These are phyloP conservation scores for Taphrina confusa DNA, from an alignment of 1,139 yeast species.

Conservation along the genomic window DNA sequence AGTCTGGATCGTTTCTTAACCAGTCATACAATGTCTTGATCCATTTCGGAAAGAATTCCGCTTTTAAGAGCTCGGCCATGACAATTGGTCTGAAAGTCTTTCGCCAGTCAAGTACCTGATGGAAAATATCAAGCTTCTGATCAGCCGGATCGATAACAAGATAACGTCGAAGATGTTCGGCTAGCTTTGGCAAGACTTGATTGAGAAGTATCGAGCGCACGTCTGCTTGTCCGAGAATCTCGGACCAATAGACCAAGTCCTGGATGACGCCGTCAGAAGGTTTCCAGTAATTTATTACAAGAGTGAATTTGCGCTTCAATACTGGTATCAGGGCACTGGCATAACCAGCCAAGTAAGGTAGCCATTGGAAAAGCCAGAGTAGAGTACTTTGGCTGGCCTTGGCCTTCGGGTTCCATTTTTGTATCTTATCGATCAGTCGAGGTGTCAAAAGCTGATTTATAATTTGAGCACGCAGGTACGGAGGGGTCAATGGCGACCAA, in stretches of 20 bases:
- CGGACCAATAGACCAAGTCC: conserved; percentile 49
- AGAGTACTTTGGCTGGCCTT: conserved; percentile 19
- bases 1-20: conserved; percentile 42
- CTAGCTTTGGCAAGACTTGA: conserved; percentile 48
- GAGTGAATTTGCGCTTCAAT: conserved; percentile 46
- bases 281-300: conserved; percentile 48
- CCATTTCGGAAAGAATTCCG: conserved; percentile 48
- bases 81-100: conserved; percentile 40
- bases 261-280: conserved; percentile 43
- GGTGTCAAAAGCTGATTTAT: conserved; percentile 48
- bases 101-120: conserved; percentile 44
- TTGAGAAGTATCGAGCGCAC: conserved; percentile 43
- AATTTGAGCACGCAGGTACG: conserved; percentile 45
- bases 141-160: conserved; percentile 45
- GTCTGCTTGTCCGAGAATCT: conserved; percentile 47
- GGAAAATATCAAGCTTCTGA: conserved; percentile 43
- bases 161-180: conserved; percentile 42
- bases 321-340: conserved; percentile 43
- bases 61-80: conserved; percentile 43
- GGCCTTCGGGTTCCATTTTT: conserved; percentile 48
- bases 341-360: conserved; percentile 45
- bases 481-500: conserved; percentile 51
- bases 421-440: conserved; percentile 46
- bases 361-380: conserved; percentile 54
- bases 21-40: conserved; percentile 44